Evolutionary conservation across 192 early-diverging fungal genomes (phyloP).

Genomic region (Podila clonocystis): DNA sequence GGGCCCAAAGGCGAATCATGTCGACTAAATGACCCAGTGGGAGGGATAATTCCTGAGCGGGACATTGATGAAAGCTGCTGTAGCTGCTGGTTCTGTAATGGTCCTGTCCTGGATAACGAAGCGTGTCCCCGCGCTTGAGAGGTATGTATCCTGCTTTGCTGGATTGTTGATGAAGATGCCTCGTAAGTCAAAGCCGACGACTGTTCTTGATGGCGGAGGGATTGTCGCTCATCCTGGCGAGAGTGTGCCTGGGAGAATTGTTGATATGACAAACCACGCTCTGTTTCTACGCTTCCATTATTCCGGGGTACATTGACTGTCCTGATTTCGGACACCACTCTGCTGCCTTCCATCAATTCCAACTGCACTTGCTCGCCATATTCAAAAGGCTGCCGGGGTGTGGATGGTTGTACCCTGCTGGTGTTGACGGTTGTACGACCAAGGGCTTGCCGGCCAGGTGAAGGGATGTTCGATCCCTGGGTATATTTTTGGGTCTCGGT

Average conservation of each 20-base stretch:
- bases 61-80: background rate
- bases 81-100: slow-evolving; percentile 5
- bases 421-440: slow-evolving; percentile 1
- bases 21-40: background rate
- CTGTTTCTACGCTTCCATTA: background rate
- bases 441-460: background rate
- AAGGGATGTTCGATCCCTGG: background rate
- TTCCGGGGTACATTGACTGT: slow-evolving; percentile 13
- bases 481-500: slow-evolving; percentile 3
- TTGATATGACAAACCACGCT: background rate
- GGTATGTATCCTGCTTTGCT: too few relatives aligned
- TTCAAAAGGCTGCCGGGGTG: background rate
- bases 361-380: slow-evolving; percentile 41
- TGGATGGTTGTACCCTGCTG: background rate
- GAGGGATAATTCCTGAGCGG: background rate
- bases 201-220: too few relatives aligned
- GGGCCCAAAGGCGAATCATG: background rate
- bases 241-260: slow-evolving; percentile 11
- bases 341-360: slow-evolving; percentile 39
- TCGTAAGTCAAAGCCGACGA: too few relatives aligned
- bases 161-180: too few relatives aligned
- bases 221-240: background rate
- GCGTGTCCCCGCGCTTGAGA: too few relatives aligned
- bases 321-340: slow-evolving; percentile 17
- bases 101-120: too few relatives aligned